phyloP scores from a whole-genome alignment of 2,329 filamentous ascomycete species.

The Emmonsia crescens region DNA sequence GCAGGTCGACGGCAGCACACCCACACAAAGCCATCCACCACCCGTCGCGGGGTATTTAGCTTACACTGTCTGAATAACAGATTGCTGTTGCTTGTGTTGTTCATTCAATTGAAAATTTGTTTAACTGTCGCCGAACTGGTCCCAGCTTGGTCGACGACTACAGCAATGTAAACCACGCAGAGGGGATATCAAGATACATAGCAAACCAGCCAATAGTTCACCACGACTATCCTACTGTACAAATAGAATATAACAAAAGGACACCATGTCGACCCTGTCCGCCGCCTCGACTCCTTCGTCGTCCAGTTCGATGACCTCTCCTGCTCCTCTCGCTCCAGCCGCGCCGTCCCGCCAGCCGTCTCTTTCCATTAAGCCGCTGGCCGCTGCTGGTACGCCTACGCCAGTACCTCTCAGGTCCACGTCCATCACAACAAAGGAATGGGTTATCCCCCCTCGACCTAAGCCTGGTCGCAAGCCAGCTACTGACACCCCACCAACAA shows the following conservation, averaged over 20 bases:
- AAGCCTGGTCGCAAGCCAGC: conserved; percentile 94
- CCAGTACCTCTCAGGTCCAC: conserved; percentile 30
- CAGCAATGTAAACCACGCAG: background rate
- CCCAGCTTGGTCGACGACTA: background rate
- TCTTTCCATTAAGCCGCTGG: conserved; percentile 28
- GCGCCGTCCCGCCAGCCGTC: conserved; percentile 13
- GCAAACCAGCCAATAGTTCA: background rate
- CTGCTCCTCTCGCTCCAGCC: conserved; percentile 25
- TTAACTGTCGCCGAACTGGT: background rate
- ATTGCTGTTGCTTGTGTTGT: background rate
- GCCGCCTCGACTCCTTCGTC: conserved; percentile 29
- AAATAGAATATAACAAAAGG: background rate
- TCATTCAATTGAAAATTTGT: background rate
- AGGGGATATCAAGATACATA: background rate
- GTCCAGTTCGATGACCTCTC: conserved; percentile 28
- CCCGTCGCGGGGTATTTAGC: background rate
- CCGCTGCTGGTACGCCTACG: conserved; percentile 24
- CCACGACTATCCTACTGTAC: background rate
- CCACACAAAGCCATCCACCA: background rate
- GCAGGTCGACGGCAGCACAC: background rate
- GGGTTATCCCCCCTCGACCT: conserved; percentile 73
- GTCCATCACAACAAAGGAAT: conserved; percentile 68
- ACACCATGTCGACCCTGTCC: conserved; percentile 29
- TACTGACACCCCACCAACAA: conserved; percentile 86
- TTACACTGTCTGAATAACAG: background rate